Evolutionary conservation across 352 stramenopile species (phyloP), one percentile per base, ranked within the genome.

Genomic region (Globisporangium ultimum): DNA sequence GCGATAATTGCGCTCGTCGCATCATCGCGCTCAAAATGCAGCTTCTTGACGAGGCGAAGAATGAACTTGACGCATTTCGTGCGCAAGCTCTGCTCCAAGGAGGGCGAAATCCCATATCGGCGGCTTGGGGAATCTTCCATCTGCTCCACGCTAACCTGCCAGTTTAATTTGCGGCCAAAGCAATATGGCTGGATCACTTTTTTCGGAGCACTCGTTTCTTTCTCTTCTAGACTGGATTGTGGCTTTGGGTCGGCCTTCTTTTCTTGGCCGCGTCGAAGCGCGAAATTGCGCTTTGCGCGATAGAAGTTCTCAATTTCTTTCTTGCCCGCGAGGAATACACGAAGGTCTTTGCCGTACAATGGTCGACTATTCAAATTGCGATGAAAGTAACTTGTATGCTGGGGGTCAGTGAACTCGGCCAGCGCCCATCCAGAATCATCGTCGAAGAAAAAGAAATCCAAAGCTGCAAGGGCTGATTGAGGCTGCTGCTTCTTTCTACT

Each of bases 381-480:
- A 21, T 70, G 69, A 48, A 89, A 89, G 9, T 61, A 63, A 3
- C 70, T 66, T 7, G 77, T 70, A 18, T 83, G 70, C 28, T 74
- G 72, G 2, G 64, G 48, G 14, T 78, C 81, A 48, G 70, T 63
- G 51, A 95, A 71, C 54, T 92, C 84, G 18, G 93, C 70, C 17
- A 95, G 59, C 5, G 78, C 86, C 86, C 86, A 95, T 7, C 84
- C 80, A 0, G 70, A 83, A 13, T 68, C 74, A 46, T 91, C 75
- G 13, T 89, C 61, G 52, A 95, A 89, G 38, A 85, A 78, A 60
- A 95, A 92, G 18, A 89, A 56, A 11, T 93, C 78, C 3, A 88
- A 59, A 48, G 72, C 63, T 3, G 79, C 58, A 2, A 95, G 45
- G 15, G 76, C 68, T 17, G 70, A 28, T 22, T 53, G 24, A 28